These are phyloP conservation scores for Xylaria scruposa DNA, from an alignment of 495 filamentous ascomycete species.

Conservation along the genomic window DNA sequence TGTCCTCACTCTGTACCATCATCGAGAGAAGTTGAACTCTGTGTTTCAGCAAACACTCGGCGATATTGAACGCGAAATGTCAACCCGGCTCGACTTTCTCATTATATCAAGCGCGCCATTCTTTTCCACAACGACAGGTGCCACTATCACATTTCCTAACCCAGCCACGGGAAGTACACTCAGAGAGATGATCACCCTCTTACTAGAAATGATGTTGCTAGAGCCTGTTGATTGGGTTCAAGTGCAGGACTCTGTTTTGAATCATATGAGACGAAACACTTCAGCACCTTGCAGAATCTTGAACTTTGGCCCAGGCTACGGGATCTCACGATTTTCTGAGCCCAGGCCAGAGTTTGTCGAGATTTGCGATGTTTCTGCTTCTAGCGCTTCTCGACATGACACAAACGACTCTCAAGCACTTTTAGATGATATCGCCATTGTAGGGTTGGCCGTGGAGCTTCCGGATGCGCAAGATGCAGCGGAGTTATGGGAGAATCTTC, in stretches of 20 bases:
- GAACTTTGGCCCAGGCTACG: constrained; percentile 1
- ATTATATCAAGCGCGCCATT: neutral
- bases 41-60: constrained; percentile 16
- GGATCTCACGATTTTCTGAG: neutral
- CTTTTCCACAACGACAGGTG: neutral
- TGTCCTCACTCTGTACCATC: constrained; percentile 21
- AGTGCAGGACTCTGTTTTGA: constrained; percentile 21
- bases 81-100: neutral
- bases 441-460: neutral
- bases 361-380: neutral
- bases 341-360: neutral
- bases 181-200: neutral
- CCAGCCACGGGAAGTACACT: neutral
- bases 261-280: neutral
- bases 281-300: neutral
- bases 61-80: constrained; percentile 15
- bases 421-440: neutral
- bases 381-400: neutral
- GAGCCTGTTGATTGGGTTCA: constrained; percentile 25
- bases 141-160: neutral
- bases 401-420: neutral
- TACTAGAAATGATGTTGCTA: constrained; percentile 22
- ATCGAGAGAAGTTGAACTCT: constrained; percentile 11
- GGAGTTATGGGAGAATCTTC: neutral
- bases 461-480: neutral